Evolutionary conservation across 2,329 filamentous ascomycete species (phyloP), one percentile per base, ranked within the genome.

Genomic region (Epichloe bromicola): DNA sequence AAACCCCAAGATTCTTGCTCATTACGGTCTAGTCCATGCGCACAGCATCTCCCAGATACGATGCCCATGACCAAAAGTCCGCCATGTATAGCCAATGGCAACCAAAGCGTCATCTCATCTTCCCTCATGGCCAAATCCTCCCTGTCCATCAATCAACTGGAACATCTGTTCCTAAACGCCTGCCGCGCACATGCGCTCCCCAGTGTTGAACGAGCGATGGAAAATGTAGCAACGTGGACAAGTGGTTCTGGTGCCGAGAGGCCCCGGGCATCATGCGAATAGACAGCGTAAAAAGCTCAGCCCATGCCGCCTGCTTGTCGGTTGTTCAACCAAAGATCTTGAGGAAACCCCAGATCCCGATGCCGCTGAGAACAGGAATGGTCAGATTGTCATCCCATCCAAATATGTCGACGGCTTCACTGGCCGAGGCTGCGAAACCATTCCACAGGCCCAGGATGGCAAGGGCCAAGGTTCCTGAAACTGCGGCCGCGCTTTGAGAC

Each of bases 301-400:
- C 26, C 10, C 15, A n/a, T 15, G 44, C n/a, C 5, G 5, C 5
- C 11, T 37, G n/a, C 7, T 19, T 17, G 7, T 8, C 20, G 7
- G 19, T 23, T 12, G 14, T 36, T 65, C 72, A 81, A 49, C 83
- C 84, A 74, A 96, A 96, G 46, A 89, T 67, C 70, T 86, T 94
- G 60, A 97, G 75, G 66, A 98, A 96, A 0, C 85, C 86, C 84
- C 87, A 95, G 54, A 98, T 82, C 6, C 90, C 90, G 44, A 88
- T 69, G 23, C 90, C 89, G 63, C 88, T 95, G 47, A 98, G 74
- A 26, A 95, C 82, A 2, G 93, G 93, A 66, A 98, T 98, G 47
- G 91, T 97, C 60, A 98, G 73, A 68, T 98, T 98, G 70, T 98
- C 93, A 63, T 98, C 93, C 86, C 88, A 90, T 46, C 89, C 88